These are phyloP conservation scores for Sarcodon aspratus DNA, from an alignment of 768 basidiomycete species.

Conservation along the genomic window DNA sequence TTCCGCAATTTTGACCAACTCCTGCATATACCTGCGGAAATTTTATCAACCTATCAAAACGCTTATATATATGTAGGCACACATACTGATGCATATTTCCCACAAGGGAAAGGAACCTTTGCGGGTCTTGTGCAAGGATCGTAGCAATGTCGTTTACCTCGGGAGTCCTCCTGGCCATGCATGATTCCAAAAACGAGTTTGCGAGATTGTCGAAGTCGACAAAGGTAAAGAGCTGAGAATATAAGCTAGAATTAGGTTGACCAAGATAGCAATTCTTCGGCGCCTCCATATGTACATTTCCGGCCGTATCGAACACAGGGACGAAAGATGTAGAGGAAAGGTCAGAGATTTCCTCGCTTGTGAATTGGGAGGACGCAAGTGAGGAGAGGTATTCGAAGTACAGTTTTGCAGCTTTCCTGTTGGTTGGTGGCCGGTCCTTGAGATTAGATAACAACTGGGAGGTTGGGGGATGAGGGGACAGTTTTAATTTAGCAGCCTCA, in stretches of 20 bases:
- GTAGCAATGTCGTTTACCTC: slow-evolving; percentile 72
- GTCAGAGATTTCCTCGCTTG: no score
- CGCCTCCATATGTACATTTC: not conserved
- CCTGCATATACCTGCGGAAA: slow-evolving; percentile 56
- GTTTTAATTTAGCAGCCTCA: no score
- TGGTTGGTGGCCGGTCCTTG: no score
- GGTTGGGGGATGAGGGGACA: no score
- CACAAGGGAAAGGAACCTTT: slow-evolving; percentile 57
- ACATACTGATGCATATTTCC: slow-evolving; percentile 58
- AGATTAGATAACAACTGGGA: no score
- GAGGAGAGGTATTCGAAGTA: no score
- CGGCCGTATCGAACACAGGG: no score
- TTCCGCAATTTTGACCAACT: slow-evolving; percentile 79
- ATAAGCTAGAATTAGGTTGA: slow-evolving; percentile 26
- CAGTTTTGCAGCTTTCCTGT: no score
- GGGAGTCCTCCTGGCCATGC: slow-evolving; percentile 82
- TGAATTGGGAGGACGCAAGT: no score
- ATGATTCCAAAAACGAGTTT: slow-evolving; percentile 75
- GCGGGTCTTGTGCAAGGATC: slow-evolving; percentile 58
- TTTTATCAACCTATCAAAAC: not conserved
- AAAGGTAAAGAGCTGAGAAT: slow-evolving; percentile 77
- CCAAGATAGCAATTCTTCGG: slow-evolving; percentile 1
- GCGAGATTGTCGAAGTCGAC: slow-evolving; percentile 79
- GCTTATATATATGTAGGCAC: not conserved
- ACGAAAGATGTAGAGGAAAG: no score